Percentiles rank a stretch among this genome's conserved stretches.
phyloP scores from a whole-genome alignment of 176 grass and related monocot species.

The Elaeis guineensis region DNA sequence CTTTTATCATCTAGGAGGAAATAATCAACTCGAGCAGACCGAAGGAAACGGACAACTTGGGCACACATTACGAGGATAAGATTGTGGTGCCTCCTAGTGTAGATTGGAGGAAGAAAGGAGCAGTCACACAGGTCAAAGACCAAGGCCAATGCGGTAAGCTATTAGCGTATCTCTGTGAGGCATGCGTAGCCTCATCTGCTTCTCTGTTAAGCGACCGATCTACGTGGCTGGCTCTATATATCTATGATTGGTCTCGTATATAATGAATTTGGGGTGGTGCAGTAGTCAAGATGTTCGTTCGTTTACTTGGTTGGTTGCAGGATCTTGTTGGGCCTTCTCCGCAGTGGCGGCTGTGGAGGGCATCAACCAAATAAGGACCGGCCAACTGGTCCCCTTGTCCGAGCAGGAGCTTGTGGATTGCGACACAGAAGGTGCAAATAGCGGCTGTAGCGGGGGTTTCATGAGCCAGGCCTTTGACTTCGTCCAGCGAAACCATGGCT shows the following conservation, averaged over 20 bases:
- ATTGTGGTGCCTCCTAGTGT: constrained; percentile 1
- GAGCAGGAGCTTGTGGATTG: constrained; percentile 41
- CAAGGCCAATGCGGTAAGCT: constrained; percentile 26
- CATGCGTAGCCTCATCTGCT: no score
- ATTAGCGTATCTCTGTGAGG: no score
- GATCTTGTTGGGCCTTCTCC: constrained; percentile 39
- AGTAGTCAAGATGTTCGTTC: no score
- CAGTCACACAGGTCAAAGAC: constrained; percentile 20
- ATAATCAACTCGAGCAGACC: no score
- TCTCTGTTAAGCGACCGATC: no score
- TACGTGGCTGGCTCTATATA: no score
- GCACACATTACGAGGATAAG: no score
- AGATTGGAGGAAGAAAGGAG: constrained; percentile 30
- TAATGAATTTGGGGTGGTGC: no score
- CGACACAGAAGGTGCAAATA: constrained; percentile 5
- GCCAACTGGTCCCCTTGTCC: constrained; percentile 22
- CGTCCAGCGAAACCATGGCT: constrained; percentile 19
- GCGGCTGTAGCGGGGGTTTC: constrained; percentile 26
- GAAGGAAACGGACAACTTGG: no score
- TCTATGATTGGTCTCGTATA: no score
- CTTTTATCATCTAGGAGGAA: no score
- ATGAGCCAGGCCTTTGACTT: constrained; percentile 34
- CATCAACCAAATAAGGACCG: constrained; percentile 25
- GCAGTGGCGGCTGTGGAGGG: constrained; percentile 32
- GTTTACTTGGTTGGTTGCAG: constrained; percentile 14